Conservation (phyloP, 2,329 filamentous ascomycete species). For the Sporothrix protearum region DNA sequence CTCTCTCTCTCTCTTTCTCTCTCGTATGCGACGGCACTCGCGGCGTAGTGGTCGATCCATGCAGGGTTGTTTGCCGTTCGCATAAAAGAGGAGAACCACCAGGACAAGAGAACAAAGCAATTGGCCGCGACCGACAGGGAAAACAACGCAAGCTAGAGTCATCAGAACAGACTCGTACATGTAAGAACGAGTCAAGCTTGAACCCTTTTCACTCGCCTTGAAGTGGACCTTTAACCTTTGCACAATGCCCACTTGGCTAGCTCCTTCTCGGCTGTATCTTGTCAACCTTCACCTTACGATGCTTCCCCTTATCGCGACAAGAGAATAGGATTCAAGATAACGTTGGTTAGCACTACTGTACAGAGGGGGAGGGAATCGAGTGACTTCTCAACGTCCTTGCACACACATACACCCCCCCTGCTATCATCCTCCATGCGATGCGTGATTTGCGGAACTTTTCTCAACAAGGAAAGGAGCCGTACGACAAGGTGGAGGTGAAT, state of each 20-base stretch:
- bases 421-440: constrained; percentile 3
- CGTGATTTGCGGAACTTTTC: constrained; percentile 7
- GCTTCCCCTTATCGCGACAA: neutral
- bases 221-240: neutral
- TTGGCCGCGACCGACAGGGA: neutral
- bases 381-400: neutral
- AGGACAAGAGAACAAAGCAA: neutral
- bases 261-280: neutral
- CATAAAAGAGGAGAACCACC: neutral
- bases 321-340: neutral
- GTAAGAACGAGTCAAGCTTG: neutral
- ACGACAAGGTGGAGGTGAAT: neutral
- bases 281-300: neutral
- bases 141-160: neutral
- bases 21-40: neutral
- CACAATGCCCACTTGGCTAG: neutral
- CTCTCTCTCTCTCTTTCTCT: neutral
- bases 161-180: neutral
- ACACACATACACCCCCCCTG: too few species aligned
- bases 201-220: neutral
- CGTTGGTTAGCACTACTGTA: neutral
- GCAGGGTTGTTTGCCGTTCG: constrained; percentile 4
- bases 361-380: neutral
- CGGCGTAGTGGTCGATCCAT: constrained; percentile 1
- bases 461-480: constrained; percentile 1